phyloP scores from a whole-genome alignment of 352 stramenopile genomes.

The Poterioochromonas sp. region DNA sequence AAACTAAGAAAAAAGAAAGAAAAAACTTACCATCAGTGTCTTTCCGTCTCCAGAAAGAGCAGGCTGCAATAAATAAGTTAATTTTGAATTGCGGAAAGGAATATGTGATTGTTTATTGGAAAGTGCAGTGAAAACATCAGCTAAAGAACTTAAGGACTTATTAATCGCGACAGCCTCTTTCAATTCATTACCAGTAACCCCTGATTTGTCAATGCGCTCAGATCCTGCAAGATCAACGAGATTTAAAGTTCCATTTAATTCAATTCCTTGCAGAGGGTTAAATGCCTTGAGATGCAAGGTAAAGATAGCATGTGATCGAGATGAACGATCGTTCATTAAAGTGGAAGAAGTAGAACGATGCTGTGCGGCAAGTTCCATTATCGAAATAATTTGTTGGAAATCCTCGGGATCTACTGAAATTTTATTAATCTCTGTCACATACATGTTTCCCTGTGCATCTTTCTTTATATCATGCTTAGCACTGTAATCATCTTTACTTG shows the following conservation, averaged over 20 bases:
- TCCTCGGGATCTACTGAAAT: constrained; percentile 44
- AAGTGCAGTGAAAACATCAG: constrained; percentile 96
- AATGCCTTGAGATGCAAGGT: constrained; percentile 51
- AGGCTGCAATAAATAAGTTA: constrained; percentile 97
- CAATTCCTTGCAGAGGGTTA: not conserved
- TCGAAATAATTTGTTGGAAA: constrained; percentile 64
- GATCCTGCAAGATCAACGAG: constrained; percentile 20
- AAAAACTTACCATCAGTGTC: constrained; percentile 20
- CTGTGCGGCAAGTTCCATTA: constrained; percentile 72
- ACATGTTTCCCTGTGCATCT: constrained; percentile 42
- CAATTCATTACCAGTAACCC: not conserved
- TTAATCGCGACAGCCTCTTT: constrained; percentile 72
- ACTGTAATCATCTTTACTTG: constrained; percentile 35
- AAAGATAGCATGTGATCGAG: constrained; percentile 69
- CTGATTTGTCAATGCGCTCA: not conserved
- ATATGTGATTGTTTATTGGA: constrained; percentile 86
- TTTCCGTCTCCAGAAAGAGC: constrained; percentile 57
- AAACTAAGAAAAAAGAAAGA: not conserved
- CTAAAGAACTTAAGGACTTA: constrained; percentile 93
- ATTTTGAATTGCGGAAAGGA: constrained; percentile 96
- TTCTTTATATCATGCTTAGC: constrained; percentile 51
- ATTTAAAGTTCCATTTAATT: constrained; percentile 25
- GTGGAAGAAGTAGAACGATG: constrained; percentile 77
- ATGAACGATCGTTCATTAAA: constrained; percentile 70
- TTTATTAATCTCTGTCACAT: constrained; percentile 43